phyloP scores from a whole-genome alignment of 1,284 basidiomycete genomes.

The Ceratobasidium sp. region DNA sequence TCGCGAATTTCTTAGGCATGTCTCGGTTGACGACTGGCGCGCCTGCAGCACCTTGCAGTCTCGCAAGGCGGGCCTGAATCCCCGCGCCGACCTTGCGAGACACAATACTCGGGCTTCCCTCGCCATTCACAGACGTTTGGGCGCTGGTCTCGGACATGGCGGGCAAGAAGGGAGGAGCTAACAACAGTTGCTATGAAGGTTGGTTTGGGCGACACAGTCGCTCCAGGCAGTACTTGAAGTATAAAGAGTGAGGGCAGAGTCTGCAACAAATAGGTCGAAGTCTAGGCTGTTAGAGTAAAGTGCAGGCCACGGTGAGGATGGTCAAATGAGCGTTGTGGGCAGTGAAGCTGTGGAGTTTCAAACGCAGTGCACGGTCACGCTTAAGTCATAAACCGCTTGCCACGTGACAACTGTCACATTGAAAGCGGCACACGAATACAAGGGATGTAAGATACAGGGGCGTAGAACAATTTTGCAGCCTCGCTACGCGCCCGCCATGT shows the following conservation, averaged over 20 bases:
- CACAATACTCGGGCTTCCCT: conserved; percentile 21
- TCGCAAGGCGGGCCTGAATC: conserved; percentile 29
- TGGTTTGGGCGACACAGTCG: conserved; percentile 24
- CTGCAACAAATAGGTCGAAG: not conserved
- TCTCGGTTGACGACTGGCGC: conserved; percentile 23
- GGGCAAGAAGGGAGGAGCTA: not conserved
- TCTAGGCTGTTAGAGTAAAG: not conserved
- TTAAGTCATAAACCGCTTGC: conserved; percentile 6
- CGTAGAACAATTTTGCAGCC: not conserved
- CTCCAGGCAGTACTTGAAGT: conserved; percentile 4
- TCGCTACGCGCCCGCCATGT: conserved; percentile 27
- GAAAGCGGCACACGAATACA: not conserved
- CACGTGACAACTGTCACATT: conserved; percentile 25
- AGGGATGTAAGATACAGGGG: not conserved
- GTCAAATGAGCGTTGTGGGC: conserved; percentile 35
- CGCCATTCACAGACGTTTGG: not conserved
- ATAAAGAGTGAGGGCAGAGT: not conserved
- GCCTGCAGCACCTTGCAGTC: conserved; percentile 23
- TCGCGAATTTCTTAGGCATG: conserved; percentile 26
- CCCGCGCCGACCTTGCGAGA: conserved; percentile 33
- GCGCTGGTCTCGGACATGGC: conserved; percentile 10
- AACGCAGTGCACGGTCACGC: not conserved
- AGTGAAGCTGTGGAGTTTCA: conserved; percentile 9
- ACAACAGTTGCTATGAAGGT: conserved; percentile 11
- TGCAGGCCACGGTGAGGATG: conserved; percentile 1